Evolutionary conservation across 768 basidiomycete species (phyloP).

Genomic region (Amanita muscaria): DNA sequence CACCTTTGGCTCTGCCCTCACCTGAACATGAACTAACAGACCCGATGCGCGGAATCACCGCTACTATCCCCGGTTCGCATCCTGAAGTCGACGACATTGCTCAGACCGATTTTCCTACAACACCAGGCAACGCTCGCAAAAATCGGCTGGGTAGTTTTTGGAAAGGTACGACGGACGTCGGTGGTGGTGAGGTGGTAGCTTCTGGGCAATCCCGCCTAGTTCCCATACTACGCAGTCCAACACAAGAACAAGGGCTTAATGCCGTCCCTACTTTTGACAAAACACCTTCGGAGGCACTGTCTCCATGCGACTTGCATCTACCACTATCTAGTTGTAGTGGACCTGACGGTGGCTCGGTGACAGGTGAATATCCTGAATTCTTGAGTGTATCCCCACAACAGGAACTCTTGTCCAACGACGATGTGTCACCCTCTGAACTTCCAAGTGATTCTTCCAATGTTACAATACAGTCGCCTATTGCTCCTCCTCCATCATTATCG

Average conservation of each 20-base stretch:
- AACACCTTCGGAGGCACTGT: neutral
- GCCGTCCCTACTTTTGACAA: neutral
- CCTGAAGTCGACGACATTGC: constrained; percentile 18
- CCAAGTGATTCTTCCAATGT: neutral
- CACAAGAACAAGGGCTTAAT: constrained; percentile 6
- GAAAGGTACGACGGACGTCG: constrained; percentile 67
- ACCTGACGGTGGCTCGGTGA: neutral
- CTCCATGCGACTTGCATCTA: neutral
- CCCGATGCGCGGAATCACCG: constrained; percentile 71
- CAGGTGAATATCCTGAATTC: neutral
- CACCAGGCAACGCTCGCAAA: constrained; percentile 44
- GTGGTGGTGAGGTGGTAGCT: constrained; percentile 20
- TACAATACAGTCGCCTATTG: constrained; percentile 1
- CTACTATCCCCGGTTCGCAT: constrained; percentile 58
- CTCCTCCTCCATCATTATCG: constrained; percentile 4
- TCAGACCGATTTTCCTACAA: constrained; percentile 25
- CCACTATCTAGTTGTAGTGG: neutral
- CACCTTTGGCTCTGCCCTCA: constrained; percentile 80
- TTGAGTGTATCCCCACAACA: constrained; percentile 6
- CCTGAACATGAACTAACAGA: constrained; percentile 90
- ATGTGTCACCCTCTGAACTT: constrained; percentile 2
- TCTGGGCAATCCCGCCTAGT: constrained; percentile 11
- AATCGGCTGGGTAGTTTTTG: constrained; percentile 62
- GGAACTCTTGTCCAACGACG: neutral
- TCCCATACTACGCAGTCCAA: constrained; percentile 17